These are phyloP conservation scores for Tolypocladium ovalisporum DNA, from an alignment of 2,329 filamentous ascomycete species.

Conservation along the genomic window DNA sequence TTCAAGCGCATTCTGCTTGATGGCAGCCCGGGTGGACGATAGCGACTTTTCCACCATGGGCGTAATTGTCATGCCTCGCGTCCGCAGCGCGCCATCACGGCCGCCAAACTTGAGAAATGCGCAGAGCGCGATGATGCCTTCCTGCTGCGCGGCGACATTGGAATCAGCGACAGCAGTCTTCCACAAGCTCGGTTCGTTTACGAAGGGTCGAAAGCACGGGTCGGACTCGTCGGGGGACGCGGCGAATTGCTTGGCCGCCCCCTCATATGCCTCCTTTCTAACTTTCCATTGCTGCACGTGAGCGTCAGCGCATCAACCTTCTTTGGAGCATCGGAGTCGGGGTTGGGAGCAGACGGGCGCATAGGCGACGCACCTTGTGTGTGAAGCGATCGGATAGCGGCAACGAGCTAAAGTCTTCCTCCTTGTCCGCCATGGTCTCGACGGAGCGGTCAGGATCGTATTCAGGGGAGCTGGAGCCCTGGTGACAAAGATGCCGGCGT, in stretches of 20 bases:
- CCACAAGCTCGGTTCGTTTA: conserved; percentile 77
- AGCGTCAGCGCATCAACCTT: background rate
- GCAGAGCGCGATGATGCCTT: conserved; percentile 78
- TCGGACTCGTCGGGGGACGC: conserved; percentile 75
- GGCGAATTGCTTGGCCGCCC: conserved; percentile 78
- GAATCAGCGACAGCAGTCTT: conserved; percentile 88
- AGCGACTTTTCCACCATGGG: conserved; percentile 88
- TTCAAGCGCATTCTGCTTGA: conserved; percentile 79
- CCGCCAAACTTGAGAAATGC: conserved; percentile 89
- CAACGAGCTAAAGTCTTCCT: conserved; percentile 73
- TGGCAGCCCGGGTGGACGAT: conserved; percentile 74
- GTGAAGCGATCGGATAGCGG: conserved; percentile 70
- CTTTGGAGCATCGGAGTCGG: background rate
- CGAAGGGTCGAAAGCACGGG: conserved; percentile 76
- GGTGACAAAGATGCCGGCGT: conserved; percentile 1
- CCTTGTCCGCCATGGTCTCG: conserved; percentile 61
- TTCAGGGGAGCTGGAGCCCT: conserved; percentile 8
- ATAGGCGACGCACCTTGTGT: conserved; percentile 53
- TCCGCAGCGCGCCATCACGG: conserved; percentile 65
- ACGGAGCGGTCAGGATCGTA: conserved; percentile 8
- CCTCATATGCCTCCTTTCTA: conserved; percentile 88
- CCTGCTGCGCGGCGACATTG: conserved; percentile 93
- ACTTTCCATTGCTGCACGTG: conserved; percentile 76
- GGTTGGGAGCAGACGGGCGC: background rate
- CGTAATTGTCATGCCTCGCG: conserved; percentile 61